Evolutionary conservation across 805 yeast genomes (phyloP), one percentile per base, ranked within the genome.

Genomic region (Candida saitoana): DNA sequence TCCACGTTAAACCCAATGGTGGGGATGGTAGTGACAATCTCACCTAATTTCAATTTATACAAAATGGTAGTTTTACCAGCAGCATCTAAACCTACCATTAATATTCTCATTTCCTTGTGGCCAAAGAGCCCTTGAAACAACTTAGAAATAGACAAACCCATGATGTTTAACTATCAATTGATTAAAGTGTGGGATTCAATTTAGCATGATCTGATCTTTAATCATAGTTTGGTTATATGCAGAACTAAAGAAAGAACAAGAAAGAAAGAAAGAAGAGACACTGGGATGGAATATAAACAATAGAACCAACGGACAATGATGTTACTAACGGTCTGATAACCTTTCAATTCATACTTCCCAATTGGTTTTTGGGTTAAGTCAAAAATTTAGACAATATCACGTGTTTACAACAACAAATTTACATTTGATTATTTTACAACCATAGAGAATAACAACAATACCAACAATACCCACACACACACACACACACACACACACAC

Each of bases 1-100:
- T 66, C 71, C 36, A 66, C 71, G 57, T 66, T 66, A 60, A 66
- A 66, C 14, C 71, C 71, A 47, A 66, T 65, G 45, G 71, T 66
- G 36, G 71, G 71, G 46, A 66, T 65, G 35, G 71, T 66, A 53
- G 70, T 65, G 49, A 65, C 71, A 39, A 65, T 65, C 47, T 66
- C 71, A 12, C 71, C 71, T 41, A 66, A 60, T 56, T 66, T 66
- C 56, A 66, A 63, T 56, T 66, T 66, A 56, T 66, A 66, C 54
- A 66, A 62, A 49, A 65, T 64, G 51, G 70, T 64, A 50, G 70
- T 65, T 45, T 65, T 65, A 53, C 71, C 72, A 42, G 71, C 72
- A 36, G 70, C 71, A 52, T 65, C 71, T 50, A 65, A 60, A 27
- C 72, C 71, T 36, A 66, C 72, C 72, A 66, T 65, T 56, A 66